These are phyloP conservation scores for Talaromyces proteolyticus DNA, from an alignment of 495 filamentous ascomycete genomes.

Conservation along the genomic window DNA sequence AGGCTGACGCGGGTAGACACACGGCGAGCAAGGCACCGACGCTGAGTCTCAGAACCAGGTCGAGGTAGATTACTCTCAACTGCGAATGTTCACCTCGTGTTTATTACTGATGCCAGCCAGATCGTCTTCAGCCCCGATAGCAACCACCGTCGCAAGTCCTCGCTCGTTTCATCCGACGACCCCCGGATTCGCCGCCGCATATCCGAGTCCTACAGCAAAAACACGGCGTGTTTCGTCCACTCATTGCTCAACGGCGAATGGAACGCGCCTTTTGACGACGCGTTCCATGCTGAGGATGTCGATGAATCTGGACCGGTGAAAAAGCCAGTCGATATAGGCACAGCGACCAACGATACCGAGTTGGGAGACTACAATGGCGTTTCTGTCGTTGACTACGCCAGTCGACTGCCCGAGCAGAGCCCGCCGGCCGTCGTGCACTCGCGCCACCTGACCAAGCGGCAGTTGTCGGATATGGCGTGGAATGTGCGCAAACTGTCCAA, in stretches of 20 bases:
- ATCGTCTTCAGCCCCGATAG: slow-evolving; percentile 68
- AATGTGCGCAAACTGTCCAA: slow-evolving; percentile 88
- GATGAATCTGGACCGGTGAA: slow-evolving; percentile 13
- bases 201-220: slow-evolving; percentile 32
- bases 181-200: slow-evolving; percentile 30
- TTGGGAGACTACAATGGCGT: slow-evolving; percentile 1
- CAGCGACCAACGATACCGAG: slow-evolving; percentile 27
- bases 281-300: slow-evolving; percentile 31
- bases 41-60: slow-evolving; percentile 39
- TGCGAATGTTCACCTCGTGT: background rate
- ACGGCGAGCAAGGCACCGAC: slow-evolving; percentile 34
- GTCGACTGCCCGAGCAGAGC: slow-evolving; percentile 13
- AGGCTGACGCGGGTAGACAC: slow-evolving; percentile 10
- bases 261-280: slow-evolving; percentile 20
- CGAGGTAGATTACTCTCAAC: slow-evolving; percentile 27
- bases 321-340: slow-evolving; percentile 11
- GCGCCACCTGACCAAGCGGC: slow-evolving; percentile 79
- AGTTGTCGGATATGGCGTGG: slow-evolving; percentile 93
- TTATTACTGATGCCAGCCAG: slow-evolving; percentile 26
- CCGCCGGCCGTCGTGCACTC: slow-evolving; percentile 41
- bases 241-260: slow-evolving; percentile 60
- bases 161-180: slow-evolving; percentile 59
- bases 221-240: slow-evolving; percentile 79
- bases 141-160: slow-evolving; percentile 80
- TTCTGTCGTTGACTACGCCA: slow-evolving; percentile 15